Evolutionary conservation across 108 stramenopile species (phyloP).

Genomic region (Skeletonema costatum): DNA sequence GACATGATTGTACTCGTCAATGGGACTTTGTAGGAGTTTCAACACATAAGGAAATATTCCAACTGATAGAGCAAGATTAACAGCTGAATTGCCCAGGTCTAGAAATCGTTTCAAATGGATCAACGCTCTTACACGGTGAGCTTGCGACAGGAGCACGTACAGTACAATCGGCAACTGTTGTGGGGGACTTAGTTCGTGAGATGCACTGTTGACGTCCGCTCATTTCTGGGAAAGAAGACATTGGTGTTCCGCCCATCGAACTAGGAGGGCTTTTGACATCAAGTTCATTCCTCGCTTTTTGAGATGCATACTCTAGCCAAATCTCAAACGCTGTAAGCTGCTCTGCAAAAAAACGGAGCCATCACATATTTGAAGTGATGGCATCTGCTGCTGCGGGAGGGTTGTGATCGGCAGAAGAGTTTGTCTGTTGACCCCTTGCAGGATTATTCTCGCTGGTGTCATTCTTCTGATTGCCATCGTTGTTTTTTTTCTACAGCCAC

Average conservation of each 20-base stretch:
- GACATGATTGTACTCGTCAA: slow-evolving; percentile 88
- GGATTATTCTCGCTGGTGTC: slow-evolving; percentile 1
- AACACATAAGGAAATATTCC: slow-evolving; percentile 98
- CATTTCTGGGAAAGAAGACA: slow-evolving; percentile 34
- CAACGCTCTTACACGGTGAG: slow-evolving; percentile 92
- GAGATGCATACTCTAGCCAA: slow-evolving; percentile 91
- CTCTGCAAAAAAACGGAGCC: slow-evolving; percentile 94
- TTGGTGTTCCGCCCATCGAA: slow-evolving; percentile 32
- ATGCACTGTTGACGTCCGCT: slow-evolving; percentile 9
- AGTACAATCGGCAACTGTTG: slow-evolving; percentile 97
- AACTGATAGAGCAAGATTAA: slow-evolving; percentile 90
- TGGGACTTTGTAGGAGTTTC: slow-evolving; percentile 91
- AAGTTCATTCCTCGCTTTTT: slow-evolving; percentile 39
- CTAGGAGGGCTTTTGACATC: slow-evolving; percentile 42
- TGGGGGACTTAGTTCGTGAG: slow-evolving; percentile 73
- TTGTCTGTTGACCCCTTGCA: background rate
- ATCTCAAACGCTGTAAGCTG: slow-evolving; percentile 97
- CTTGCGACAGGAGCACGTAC: slow-evolving; percentile 91
- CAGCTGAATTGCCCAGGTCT: slow-evolving; percentile 94
- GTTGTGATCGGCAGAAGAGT: background rate
- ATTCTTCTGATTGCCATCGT: background rate
- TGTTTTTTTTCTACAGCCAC: background rate
- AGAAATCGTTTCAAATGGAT: slow-evolving; percentile 86
- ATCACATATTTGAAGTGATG: slow-evolving; percentile 38
- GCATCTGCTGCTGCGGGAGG: background rate